phyloP scores from a whole-genome alignment of 148 eudicot genomes.

The Fagopyrum esculentum region DNA sequence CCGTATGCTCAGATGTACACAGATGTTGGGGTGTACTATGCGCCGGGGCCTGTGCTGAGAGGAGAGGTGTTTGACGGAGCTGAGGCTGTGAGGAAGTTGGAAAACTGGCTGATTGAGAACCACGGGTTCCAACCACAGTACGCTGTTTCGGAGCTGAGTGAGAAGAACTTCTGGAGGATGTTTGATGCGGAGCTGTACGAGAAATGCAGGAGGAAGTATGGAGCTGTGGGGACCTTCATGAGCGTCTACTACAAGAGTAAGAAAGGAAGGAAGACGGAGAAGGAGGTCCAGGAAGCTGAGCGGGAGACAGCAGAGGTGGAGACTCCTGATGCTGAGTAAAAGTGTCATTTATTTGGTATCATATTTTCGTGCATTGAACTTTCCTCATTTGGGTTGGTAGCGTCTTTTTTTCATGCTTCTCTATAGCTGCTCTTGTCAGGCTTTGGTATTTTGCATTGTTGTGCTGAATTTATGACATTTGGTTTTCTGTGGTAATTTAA shows the following conservation, averaged over 20 bases:
- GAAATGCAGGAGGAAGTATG: conserved; percentile 15
- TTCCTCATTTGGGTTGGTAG: neutral
- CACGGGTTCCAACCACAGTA: conserved; percentile 14
- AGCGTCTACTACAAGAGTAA: conserved; percentile 14
- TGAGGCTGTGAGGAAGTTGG: conserved; percentile 12
- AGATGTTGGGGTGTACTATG: conserved; percentile 13
- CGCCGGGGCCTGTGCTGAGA: conserved; percentile 13
- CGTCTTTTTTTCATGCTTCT: neutral
- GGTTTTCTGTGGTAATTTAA: neutral
- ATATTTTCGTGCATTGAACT: neutral
- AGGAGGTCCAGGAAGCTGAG: conserved; percentile 13
- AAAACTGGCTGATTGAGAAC: conserved; percentile 13
- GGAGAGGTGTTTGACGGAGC: conserved; percentile 15
- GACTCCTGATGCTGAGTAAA: conserved; percentile 11
- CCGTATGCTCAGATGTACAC: conserved; percentile 16
- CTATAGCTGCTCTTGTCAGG: neutral
- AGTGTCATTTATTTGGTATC: neutral
- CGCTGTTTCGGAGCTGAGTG: conserved; percentile 10
- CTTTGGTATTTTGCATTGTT: neutral
- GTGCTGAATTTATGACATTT: neutral
- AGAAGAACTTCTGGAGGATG: conserved; percentile 15
- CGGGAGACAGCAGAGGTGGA: conserved; percentile 8
- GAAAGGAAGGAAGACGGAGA: conserved; percentile 13
- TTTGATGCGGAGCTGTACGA: conserved; percentile 13
- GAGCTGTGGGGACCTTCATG: conserved; percentile 13